Evolutionary conservation across 202 grass and related monocot genomes (phyloP), one percentile per base, ranked within the genome.

Genomic region (Zizania palustris): DNA sequence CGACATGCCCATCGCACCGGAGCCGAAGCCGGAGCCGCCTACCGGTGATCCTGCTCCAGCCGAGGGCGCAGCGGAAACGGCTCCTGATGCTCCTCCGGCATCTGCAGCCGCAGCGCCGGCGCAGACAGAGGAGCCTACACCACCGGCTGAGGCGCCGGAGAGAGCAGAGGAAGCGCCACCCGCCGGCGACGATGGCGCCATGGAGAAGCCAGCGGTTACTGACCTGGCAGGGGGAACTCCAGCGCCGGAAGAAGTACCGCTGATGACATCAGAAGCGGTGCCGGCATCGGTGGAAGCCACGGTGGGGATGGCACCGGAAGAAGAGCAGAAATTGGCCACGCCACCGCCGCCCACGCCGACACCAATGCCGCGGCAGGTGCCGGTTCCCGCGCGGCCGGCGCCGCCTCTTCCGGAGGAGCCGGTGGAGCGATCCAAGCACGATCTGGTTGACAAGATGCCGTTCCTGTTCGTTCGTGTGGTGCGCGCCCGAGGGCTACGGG

Each of bases 401-500:
- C 72, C 66, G 6, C 39, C 74, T 7, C 81, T 59, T 2, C 69
- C 75, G 15, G 85, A 88, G 11, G 91, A 83, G 74, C 73, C 81
- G 50, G 69, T 82, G 80, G 87, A 92, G 61, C 83, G 72, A 28
- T 82, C 83, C 10, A 92, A 90, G 74, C 90, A 90, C 50, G 91
- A 98, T 14, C 89, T 98, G 22, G 95, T 98, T 3, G 91, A 98
- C 91, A 98, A 94, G 85, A 94, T 98, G 95, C 80, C 80, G 65
- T 98, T 88, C 65, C 45, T 98, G 63, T 98, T 98, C 80, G 87
- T 98, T 8, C 83, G 91, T 2, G 80, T 98, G 70, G 89, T 94
- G 28, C 89, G 91, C 5, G 83, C 91, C 37, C 82, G 91, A 0
- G 83, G 76, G n/a, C 77, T 98, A 3, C 91, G 87, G 40, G 75